phyloP scores from a whole-genome alignment of 148 eudicot genomes.

The Camellia lanceoleosa region DNA sequence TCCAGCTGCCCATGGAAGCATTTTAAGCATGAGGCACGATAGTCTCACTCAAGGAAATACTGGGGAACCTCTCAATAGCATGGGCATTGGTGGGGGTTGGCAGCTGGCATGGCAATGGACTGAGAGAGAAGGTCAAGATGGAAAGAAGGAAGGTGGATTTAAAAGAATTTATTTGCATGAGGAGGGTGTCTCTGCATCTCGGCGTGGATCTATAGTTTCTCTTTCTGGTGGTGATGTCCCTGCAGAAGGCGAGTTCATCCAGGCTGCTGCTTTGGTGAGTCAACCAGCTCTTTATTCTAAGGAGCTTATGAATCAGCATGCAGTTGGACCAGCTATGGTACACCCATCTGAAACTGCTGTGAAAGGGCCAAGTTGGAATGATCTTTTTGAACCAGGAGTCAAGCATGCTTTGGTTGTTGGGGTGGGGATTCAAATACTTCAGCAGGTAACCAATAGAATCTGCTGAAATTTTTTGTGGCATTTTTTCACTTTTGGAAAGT shows the following conservation, averaged over 20 bases:
- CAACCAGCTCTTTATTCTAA: conserved; percentile 40
- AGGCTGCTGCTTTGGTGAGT: conserved; percentile 52
- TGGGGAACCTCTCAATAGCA: conserved; percentile 27
- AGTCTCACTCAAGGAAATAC: conserved; percentile 21
- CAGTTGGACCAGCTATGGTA: conserved; percentile 51
- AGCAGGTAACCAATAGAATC: conserved; percentile 37
- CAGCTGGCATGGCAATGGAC: conserved; percentile 46
- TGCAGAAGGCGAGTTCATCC: conserved; percentile 34
- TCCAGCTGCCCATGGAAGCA: conserved; percentile 23
- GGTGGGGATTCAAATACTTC: conserved; percentile 43
- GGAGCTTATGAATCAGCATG: conserved; percentile 36
- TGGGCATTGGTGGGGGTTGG: conserved; percentile 56
- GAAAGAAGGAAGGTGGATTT: conserved; percentile 38
- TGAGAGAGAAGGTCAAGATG: conserved; percentile 38
- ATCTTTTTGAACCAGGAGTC: conserved; percentile 55
- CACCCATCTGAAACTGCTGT: conserved; percentile 42
- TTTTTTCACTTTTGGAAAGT: not conserved
- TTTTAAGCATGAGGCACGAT: conserved; percentile 13
- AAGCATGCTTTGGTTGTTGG: conserved; percentile 49
- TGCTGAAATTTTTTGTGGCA: not conserved
- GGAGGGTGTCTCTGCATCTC: conserved; percentile 31
- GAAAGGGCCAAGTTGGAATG: conserved; percentile 39
- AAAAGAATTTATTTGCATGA: conserved; percentile 43
- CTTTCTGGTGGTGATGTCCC: conserved; percentile 30
- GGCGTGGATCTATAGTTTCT: conserved; percentile 39